Base-by-base conservation (phyloP, 2,329 filamentous ascomycete genomes). In the Cercospora zeina region DNA sequence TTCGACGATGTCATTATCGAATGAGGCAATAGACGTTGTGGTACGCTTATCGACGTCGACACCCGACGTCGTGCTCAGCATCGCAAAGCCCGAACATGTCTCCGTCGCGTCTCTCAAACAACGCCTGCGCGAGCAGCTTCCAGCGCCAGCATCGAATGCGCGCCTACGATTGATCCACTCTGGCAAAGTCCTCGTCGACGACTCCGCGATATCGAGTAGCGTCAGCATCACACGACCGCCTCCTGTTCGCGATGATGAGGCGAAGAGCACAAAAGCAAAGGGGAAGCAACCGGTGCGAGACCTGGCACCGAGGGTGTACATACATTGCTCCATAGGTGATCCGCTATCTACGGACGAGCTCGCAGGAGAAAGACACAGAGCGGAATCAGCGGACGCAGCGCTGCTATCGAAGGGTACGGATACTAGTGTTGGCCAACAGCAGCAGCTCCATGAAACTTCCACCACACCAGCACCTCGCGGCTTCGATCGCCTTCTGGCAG, bases 311-410 rank as follows among this genome's bases (percentile, higher is more conserved):
- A 83, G 89, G 49, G 85, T 96, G 71, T 97, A 96, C 75, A 88
- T 97, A 64, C 96, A 96, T 79, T 97, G 93, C 82, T 93, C 91
- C 66, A 90, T 97, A 62, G 92, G 92, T 59, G 84, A 87, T 74
- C 80, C 84, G 27, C 83, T 97, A 11, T 84, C 88, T 0, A 73
- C 83, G 11, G 73, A 80, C 0, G 91, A 96, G 62, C 83, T 97
- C 21, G 82, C 82, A 1, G 82, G 81, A 13, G 93, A 96, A 78
- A 75, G 77, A 3, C 67, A 72, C 21, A 79, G 68, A 24, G 68
- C 71, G 30, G 72, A 72, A 11, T 27, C 56, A 14, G 78, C 78
- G 10, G 77, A 81, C 57, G 70, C 70, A 3, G 72, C 75, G 36
- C 69, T 77, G 51, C 64, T 70, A 7, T 45, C 62, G 8, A 61